These are phyloP conservation scores for Colletotrichum plurivorum DNA, from an alignment of 2,329 filamentous ascomycete species.

Conservation along the genomic window DNA sequence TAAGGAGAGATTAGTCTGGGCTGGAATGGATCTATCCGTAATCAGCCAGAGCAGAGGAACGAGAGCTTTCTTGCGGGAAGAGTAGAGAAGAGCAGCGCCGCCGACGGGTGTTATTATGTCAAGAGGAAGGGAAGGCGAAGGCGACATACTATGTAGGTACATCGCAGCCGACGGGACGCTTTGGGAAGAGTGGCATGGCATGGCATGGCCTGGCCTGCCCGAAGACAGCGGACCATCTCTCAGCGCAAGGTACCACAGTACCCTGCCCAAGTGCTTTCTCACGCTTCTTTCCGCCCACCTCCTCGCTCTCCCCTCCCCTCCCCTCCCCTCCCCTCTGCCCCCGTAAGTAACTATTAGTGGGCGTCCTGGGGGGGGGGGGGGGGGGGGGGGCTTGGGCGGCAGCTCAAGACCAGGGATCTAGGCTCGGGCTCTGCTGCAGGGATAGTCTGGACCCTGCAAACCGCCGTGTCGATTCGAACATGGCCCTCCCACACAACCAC, in stretches of 20 bases:
- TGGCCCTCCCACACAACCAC: neutral
- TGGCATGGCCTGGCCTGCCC: conserved; percentile 15
- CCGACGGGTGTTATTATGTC: conserved; percentile 10
- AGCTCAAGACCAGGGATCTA: conserved; percentile 28
- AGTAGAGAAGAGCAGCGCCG: neutral
- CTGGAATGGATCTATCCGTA: conserved; percentile 10
- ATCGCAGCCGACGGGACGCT: too few relatives aligned
- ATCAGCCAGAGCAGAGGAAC: neutral
- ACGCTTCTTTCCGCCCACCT: neutral
- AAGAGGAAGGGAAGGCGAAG: conserved; percentile 4
- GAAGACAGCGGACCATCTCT: conserved; percentile 12
- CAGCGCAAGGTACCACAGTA: neutral
- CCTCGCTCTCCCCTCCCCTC: neutral
- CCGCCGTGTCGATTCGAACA: conserved; percentile 33
- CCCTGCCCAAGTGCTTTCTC: neutral
- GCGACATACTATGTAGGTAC: neutral
- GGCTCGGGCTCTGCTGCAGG: conserved; percentile 31
- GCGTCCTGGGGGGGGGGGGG: conserved; percentile 5
- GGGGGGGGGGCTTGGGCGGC: conserved; percentile 10
- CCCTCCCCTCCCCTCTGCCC: neutral
- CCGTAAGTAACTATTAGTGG: neutral
- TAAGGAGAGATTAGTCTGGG: conserved; percentile 10
- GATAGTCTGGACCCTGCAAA: conserved; percentile 34
- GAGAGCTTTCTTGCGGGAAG: neutral
- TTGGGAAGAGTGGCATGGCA: neutral